A percentile compares a stretch with the other conserved stretches of the same genome.
Conservation (phyloP, 176 grass and related monocot genomes). For the Carex scoparia region DNA sequence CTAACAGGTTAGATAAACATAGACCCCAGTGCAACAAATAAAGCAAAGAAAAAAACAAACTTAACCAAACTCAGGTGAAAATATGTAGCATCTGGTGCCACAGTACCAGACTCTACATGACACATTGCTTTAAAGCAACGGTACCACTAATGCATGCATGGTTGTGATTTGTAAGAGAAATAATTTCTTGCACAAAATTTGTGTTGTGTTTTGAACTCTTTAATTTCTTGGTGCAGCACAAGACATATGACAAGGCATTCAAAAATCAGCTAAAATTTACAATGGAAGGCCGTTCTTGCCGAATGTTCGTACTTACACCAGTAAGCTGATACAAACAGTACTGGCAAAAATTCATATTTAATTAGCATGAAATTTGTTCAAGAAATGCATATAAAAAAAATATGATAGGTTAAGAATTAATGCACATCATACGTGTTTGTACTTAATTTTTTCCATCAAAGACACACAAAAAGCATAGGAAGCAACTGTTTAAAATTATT, state of each 20-base stretch:
- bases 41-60: neutral
- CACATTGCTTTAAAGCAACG: neutral
- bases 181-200: neutral
- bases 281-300: slow-evolving; percentile 47
- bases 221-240: slow-evolving; percentile 29
- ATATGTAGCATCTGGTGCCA: neutral
- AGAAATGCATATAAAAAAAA: neutral
- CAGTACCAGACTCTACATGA: neutral
- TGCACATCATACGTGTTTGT: neutral
- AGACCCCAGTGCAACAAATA: neutral
- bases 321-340: neutral
- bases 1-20: neutral
- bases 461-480: neutral
- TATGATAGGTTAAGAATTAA: slow-evolving; percentile 2
- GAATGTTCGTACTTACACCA: slow-evolving; percentile 66
- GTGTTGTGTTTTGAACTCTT: neutral
- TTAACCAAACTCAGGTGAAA: neutral
- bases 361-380: neutral
- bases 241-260: slow-evolving; percentile 36
- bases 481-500: neutral
- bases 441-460: neutral
- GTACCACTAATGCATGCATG: neutral
- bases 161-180: neutral
- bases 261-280: slow-evolving; percentile 46
- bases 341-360: neutral